Conservation (phyloP, 768 basidiomycete species). For the Tylopilus subfusipes region DNA sequence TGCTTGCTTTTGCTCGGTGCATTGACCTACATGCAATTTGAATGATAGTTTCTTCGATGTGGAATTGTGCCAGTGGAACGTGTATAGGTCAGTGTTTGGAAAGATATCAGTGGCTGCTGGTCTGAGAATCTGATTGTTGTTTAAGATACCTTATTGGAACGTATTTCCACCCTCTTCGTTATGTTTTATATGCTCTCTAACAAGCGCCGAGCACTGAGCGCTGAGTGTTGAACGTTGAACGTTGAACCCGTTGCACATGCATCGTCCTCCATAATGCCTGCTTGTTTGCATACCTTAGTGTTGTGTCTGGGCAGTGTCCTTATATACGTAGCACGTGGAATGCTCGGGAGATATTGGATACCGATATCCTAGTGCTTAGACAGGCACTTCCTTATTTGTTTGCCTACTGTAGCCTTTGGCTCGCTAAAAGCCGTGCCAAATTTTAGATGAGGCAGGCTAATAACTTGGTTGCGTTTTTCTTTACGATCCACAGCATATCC, state of each 20-base stretch:
- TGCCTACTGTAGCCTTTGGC: too few species aligned
- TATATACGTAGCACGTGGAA: too few species aligned
- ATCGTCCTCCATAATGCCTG: background rate
- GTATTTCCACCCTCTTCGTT: background rate
- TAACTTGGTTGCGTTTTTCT: background rate
- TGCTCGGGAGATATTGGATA: too few species aligned
- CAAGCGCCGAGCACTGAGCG: background rate
- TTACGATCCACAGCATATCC: background rate
- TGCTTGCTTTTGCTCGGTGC: conserved; percentile 28
- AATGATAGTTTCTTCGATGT: background rate
- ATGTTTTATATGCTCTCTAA: background rate
- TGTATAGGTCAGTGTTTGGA: background rate
- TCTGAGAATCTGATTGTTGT: background rate
- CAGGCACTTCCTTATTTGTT: too few species aligned
- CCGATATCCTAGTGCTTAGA: too few species aligned
- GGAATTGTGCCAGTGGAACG: background rate
- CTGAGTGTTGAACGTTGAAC: too few species aligned
- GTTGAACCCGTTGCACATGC: background rate
- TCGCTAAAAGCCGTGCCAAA: too few species aligned
- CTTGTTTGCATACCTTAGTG: background rate
- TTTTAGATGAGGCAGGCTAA: too few species aligned
- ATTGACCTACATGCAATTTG: conserved; percentile 14
- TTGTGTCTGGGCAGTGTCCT: too few species aligned
- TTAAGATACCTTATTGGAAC: background rate
- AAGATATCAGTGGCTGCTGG: background rate